A percentile compares a stretch with the other conserved stretches of the same genome.
Evolutionary conservation across 192 early-diverging fungal species (phyloP).

Genomic region (Backusella sp.): DNA sequence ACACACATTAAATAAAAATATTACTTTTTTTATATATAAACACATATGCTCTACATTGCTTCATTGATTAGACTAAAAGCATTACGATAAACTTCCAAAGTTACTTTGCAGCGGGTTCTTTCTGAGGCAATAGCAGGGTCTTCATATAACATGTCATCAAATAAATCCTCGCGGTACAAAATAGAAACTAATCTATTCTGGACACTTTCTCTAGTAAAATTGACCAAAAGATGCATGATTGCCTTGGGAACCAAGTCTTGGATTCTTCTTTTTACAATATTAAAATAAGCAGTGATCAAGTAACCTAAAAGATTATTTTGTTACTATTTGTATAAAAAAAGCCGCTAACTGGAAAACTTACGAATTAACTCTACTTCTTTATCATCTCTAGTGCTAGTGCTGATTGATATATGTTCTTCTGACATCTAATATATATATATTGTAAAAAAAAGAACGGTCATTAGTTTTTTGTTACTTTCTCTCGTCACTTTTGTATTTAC

Average conservation of each 20-base stretch:
- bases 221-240: conserved; percentile 77
- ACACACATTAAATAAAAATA: not conserved
- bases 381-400: conserved; percentile 57
- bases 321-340: not conserved
- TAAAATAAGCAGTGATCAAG: conserved; percentile 72
- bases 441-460: too few relatives aligned
- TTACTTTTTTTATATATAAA: conserved; percentile 1
- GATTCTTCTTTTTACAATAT: conserved; percentile 71
- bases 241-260: conserved; percentile 78
- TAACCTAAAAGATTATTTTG: conserved; percentile 37
- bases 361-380: conserved; percentile 75
- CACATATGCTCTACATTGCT: conserved; percentile 41
- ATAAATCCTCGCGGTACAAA: conserved; percentile 68
- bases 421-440: not conserved
- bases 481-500: not conserved
- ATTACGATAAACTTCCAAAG: conserved; percentile 75
- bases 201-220: conserved; percentile 63
- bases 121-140: conserved; percentile 65
- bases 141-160: conserved; percentile 65
- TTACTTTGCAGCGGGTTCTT: conserved; percentile 67
- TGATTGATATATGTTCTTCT: conserved; percentile 17
- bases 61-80: conserved; percentile 67
- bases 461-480: too few relatives aligned
- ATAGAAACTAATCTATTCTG: conserved; percentile 72
- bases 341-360: conserved; percentile 6